phyloP scores from a whole-genome alignment of 1,284 basidiomycete species.

The Neotropicomus parvogracilis region DNA sequence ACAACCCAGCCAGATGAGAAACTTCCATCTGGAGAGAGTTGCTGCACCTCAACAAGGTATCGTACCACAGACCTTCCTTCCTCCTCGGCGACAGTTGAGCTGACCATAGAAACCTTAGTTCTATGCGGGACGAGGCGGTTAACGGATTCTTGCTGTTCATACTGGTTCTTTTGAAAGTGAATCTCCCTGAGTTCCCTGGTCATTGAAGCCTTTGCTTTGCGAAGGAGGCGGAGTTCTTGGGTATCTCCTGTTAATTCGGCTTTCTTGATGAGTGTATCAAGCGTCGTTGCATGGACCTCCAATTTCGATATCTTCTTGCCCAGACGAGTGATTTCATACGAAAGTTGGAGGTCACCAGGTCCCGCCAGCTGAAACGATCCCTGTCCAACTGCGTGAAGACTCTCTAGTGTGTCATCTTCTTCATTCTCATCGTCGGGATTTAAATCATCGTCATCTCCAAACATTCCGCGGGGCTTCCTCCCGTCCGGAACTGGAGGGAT shows the following conservation, averaged over 20 bases:
- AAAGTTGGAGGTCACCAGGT: conserved; percentile 83
- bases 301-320: conserved; percentile 73
- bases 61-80: conserved; percentile 86
- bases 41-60: conserved; percentile 90
- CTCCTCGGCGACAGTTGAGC: conserved; percentile 73
- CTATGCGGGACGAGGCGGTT: conserved; percentile 78
- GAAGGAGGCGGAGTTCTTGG: conserved; percentile 79
- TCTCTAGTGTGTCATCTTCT: conserved; percentile 43
- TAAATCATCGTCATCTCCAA: conserved; percentile 34
- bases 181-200: conserved; percentile 80
- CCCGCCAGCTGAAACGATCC: conserved; percentile 68
- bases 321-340: conserved; percentile 76
- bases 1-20: conserved; percentile 88
- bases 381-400: conserved; percentile 43
- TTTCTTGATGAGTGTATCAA: conserved; percentile 86
- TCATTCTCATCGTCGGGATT: conserved; percentile 35
- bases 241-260: conserved; percentile 91
- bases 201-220: conserved; percentile 77
- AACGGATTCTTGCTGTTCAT: conserved; percentile 85
- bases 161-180: conserved; percentile 85
- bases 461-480: conserved; percentile 35
- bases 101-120: conserved; percentile 76
- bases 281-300: conserved; percentile 75
- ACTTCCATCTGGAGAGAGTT: conserved; percentile 72
- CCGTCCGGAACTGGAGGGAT: conserved; percentile 5